A percentile compares a stretch with the other conserved stretches of the same genome.
These are phyloP conservation scores for Leccinum pellstonianum DNA, from an alignment of 768 basidiomycete genomes.

Conservation along the genomic window DNA sequence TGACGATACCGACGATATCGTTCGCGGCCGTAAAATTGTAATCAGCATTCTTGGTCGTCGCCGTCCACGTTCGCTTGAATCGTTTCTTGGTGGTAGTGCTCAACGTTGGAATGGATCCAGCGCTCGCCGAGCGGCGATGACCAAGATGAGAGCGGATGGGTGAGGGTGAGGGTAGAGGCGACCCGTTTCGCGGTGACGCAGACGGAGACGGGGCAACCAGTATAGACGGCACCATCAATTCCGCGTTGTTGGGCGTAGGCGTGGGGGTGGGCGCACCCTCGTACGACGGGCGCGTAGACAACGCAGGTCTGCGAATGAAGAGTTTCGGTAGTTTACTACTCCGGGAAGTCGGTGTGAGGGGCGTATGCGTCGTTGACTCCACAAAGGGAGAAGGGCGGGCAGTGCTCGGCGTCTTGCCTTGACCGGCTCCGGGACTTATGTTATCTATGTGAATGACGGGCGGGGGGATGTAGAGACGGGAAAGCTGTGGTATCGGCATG, in stretches of 20 bases:
- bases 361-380: conserved; percentile 24
- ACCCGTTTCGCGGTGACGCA: too few relatives aligned
- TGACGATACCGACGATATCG: conserved; percentile 92
- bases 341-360: conserved; percentile 30
- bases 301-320: conserved; percentile 35
- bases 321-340: conserved; percentile 34
- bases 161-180: too few relatives aligned
- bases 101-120: too few relatives aligned
- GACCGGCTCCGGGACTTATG: neutral
- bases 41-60: conserved; percentile 36
- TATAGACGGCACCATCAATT: too few relatives aligned
- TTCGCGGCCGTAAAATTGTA: conserved; percentile 68
- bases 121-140: too few relatives aligned
- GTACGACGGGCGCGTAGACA: conserved; percentile 32
- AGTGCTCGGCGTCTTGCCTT: conserved; percentile 22
- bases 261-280: conserved; percentile 12
- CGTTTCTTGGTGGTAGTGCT: conserved; percentile 9
- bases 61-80: conserved; percentile 41
- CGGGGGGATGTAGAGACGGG: too few relatives aligned
- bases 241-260: too few relatives aligned
- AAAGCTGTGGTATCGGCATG: too few relatives aligned
- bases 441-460: too few relatives aligned
- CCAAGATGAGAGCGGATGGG: too few relatives aligned
- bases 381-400: conserved; percentile 22
- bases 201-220: too few relatives aligned